Evolutionary conservation across 306 rosid genomes (phyloP).

Genomic region (Sindora glabra): DNA sequence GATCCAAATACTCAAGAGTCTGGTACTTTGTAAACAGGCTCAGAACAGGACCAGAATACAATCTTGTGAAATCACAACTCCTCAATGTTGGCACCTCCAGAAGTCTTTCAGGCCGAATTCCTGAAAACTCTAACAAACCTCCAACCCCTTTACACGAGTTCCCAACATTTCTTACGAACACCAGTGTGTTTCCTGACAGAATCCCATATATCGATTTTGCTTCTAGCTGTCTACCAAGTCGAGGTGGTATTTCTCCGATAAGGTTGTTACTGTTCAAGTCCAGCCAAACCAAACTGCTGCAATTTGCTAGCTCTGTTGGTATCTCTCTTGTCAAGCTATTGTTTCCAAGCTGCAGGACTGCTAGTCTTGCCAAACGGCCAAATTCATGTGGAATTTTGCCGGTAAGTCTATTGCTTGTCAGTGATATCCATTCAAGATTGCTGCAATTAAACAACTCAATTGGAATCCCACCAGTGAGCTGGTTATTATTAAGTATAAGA

Average conservation of each 20-base stretch:
- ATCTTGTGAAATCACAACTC: conserved; percentile 46
- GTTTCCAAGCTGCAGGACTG: conserved; percentile 90
- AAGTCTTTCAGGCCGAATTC: conserved; percentile 50
- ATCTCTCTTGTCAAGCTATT: conserved; percentile 83
- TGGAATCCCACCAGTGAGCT: conserved; percentile 65
- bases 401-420: conserved; percentile 67
- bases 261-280: conserved; percentile 96
- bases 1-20: conserved; percentile 51
- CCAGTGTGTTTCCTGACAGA: conserved; percentile 81
- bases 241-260: conserved; percentile 87
- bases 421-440: conserved; percentile 91
- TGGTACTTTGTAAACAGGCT: conserved; percentile 52
- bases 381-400: conserved; percentile 73
- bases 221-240: conserved; percentile 87
- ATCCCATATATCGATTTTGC: conserved; percentile 73
- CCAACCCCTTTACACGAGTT: conserved; percentile 53
- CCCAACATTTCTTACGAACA: conserved; percentile 60
- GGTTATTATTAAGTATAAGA: conserved; percentile 79
- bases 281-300: conserved; percentile 96
- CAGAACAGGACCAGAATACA: conserved; percentile 48
- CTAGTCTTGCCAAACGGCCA: conserved; percentile 71
- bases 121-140: conserved; percentile 48
- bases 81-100: conserved; percentile 39
- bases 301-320: conserved; percentile 73
- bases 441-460: conserved; percentile 66